Percentiles rank a stretch among this genome's conserved stretches.
Evolutionary conservation across 108 stramenopile genomes (phyloP).

Genomic region (Nannochloropsis salina): DNA sequence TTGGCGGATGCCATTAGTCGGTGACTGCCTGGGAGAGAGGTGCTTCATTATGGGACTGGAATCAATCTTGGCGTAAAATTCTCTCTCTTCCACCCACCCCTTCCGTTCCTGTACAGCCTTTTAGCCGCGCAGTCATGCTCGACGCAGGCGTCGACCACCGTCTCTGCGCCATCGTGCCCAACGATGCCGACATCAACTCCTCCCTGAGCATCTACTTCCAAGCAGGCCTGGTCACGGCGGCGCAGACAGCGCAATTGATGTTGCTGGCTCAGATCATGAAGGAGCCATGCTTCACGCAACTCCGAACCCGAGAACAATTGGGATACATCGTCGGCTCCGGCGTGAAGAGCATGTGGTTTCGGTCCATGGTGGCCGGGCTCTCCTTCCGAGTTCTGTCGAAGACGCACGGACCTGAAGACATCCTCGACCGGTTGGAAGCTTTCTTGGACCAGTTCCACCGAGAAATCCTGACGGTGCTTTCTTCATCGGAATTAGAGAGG

Average conservation of each 20-base stretch:
- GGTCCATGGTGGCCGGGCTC: slow-evolving; percentile 27
- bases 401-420: slow-evolving; percentile 34
- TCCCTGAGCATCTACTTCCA: slow-evolving; percentile 34
- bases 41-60: too few species aligned
- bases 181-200: slow-evolving; percentile 31
- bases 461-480: not conserved
- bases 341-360: not conserved
- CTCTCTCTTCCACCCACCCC: not conserved
- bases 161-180: slow-evolving; percentile 28
- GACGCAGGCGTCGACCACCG: slow-evolving; percentile 9
- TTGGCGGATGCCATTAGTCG: not conserved
- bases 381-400: slow-evolving; percentile 36
- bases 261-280: slow-evolving; percentile 64
- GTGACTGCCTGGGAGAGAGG: not conserved
- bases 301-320: slow-evolving; percentile 78
- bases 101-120: slow-evolving; percentile 21
- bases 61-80: too few species aligned
- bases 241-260: slow-evolving; percentile 48
- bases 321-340: slow-evolving; percentile 68
- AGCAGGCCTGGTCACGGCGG: not conserved
- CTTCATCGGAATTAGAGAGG: slow-evolving; percentile 27
- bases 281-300: slow-evolving; percentile 74
- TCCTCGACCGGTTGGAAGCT: slow-evolving; percentile 27
- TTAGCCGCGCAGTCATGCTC: slow-evolving; percentile 56
- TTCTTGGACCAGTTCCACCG: slow-evolving; percentile 27